A percentile compares a stretch with the other conserved stretches of the same genome.
Conservation (phyloP, 2,329 filamentous ascomycete species). For the Ophiocordyceps sinensis region DNA sequence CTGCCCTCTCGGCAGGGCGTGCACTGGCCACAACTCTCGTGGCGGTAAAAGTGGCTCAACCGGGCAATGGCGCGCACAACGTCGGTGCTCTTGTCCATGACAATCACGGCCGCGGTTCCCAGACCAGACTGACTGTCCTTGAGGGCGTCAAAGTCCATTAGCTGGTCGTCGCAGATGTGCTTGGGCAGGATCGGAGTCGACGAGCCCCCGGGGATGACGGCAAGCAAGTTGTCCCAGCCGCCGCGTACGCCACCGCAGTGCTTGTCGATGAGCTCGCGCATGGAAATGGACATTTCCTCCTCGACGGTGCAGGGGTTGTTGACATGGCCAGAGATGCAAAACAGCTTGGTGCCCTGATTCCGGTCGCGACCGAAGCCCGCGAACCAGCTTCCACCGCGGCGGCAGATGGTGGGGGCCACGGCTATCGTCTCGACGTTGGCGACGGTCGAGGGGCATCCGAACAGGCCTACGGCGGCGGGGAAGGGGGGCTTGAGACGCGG, state of each 20-base stretch:
- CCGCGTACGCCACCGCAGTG: constrained; percentile 95
- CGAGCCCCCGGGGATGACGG: constrained; percentile 89
- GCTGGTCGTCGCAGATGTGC: constrained; percentile 76
- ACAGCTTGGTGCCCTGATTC: constrained; percentile 95
- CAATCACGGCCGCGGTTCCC: constrained; percentile 92
- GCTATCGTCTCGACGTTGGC: constrained; percentile 97
- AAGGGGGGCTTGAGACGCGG: constrained; percentile 97
- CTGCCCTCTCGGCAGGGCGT: constrained; percentile 98
- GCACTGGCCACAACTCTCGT: constrained; percentile 97
- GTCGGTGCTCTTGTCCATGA: constrained; percentile 97
- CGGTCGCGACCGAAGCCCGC: constrained; percentile 86
- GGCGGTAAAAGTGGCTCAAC: constrained; percentile 92
- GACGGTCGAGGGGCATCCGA: constrained; percentile 94
- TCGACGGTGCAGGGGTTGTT: constrained; percentile 98
- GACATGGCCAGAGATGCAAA: constrained; percentile 95
- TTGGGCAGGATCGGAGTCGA: constrained; percentile 94
- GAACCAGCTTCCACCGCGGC: constrained; percentile 87
- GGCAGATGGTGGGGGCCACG: constrained; percentile 88
- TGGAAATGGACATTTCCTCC: constrained; percentile 97
- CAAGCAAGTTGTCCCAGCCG: constrained; percentile 94
- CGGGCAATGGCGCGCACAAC: constrained; percentile 88
- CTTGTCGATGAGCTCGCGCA: constrained; percentile 92
- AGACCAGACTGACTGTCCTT: constrained; percentile 97
- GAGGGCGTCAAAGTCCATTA: constrained; percentile 98
- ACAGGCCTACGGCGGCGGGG: constrained; percentile 91